A percentile compares a stretch with the other conserved stretches of the same genome.
These are phyloP conservation scores for Picea abies DNA, from an alignment of 83 land plant species.

Conservation along the genomic window DNA sequence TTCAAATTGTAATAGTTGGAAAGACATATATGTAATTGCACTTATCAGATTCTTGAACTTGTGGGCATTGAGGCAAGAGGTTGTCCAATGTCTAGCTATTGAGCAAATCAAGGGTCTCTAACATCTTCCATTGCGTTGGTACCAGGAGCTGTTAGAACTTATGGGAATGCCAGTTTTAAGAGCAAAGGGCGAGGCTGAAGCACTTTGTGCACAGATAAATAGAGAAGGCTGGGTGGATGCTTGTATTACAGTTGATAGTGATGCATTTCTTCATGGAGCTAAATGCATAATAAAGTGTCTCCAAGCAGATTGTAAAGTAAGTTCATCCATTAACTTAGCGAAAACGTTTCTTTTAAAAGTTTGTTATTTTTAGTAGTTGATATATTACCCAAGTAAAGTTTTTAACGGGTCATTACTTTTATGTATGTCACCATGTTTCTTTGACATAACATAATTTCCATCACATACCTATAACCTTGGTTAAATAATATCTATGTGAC, in stretches of 20 bases:
- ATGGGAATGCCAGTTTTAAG: constrained; percentile 81
- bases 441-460: not conserved
- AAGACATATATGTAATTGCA: not conserved
- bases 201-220: constrained; percentile 84
- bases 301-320: constrained; percentile 52
- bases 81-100: not conserved
- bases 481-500: not conserved
- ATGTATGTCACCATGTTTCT: not conserved
- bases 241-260: constrained; percentile 92
- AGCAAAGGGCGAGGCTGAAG: constrained; percentile 88
- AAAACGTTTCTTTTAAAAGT: not conserved
- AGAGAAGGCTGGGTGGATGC: constrained; percentile 79
- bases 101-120: not conserved
- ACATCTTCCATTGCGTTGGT: not conserved
- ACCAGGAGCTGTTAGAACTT: constrained; percentile 76
- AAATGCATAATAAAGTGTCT: constrained; percentile 68
- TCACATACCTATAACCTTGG: not conserved
- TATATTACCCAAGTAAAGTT: not conserved
- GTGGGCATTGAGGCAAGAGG: not conserved
- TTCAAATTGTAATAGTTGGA: not conserved
- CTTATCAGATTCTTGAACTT: not conserved
- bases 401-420: not conserved
- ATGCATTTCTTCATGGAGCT: constrained; percentile 82
- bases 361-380: not conserved
- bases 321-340: constrained; percentile 8